Conservation (phyloP, 2,329 filamentous ascomycete genomes). For the Dactylellina drechsleri region DNA sequence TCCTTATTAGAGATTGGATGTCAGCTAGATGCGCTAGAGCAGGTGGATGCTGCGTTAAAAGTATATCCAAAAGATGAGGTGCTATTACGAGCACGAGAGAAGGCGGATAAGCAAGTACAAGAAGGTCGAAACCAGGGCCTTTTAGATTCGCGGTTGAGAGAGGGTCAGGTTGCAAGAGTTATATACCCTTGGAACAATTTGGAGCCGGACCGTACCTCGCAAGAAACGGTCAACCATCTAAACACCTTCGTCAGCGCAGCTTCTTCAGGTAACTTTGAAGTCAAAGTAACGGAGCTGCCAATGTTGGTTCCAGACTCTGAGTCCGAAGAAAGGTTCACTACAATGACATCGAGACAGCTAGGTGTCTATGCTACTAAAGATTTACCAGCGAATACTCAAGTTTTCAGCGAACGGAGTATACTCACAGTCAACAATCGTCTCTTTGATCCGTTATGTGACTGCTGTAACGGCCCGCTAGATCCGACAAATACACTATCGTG, state of each 20-base stretch:
- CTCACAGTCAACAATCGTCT: conserved; percentile 89
- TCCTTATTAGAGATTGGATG: conserved; percentile 44
- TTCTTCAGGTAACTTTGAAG: conserved; percentile 83
- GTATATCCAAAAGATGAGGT: conserved; percentile 64
- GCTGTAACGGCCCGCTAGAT: conserved; percentile 77
- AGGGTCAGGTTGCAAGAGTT: conserved; percentile 44
- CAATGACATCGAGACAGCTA: conserved; percentile 71
- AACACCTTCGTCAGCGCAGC: conserved; percentile 73
- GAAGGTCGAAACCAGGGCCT: conserved; percentile 11
- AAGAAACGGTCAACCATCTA: conserved; percentile 74
- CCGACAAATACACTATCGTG: conserved; percentile 64
- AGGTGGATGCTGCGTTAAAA: conserved; percentile 40
- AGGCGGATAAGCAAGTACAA: conserved; percentile 54
- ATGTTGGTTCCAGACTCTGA: conserved; percentile 67
- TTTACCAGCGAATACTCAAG: conserved; percentile 77
- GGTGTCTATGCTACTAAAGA: conserved; percentile 89
- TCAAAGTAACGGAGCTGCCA: conserved; percentile 79
- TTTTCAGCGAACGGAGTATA: conserved; percentile 84
- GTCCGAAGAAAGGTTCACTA: conserved; percentile 48
- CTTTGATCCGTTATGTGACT: conserved; percentile 88
- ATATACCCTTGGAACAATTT: conserved; percentile 76
- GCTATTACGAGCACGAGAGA: background rate
- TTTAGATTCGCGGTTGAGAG: conserved; percentile 34
- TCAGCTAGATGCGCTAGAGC: conserved; percentile 43
- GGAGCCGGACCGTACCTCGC: conserved; percentile 76